These are phyloP conservation scores for Blastocystis sp. DNA, from an alignment of 352 stramenopile genomes.

Conservation along the genomic window DNA sequence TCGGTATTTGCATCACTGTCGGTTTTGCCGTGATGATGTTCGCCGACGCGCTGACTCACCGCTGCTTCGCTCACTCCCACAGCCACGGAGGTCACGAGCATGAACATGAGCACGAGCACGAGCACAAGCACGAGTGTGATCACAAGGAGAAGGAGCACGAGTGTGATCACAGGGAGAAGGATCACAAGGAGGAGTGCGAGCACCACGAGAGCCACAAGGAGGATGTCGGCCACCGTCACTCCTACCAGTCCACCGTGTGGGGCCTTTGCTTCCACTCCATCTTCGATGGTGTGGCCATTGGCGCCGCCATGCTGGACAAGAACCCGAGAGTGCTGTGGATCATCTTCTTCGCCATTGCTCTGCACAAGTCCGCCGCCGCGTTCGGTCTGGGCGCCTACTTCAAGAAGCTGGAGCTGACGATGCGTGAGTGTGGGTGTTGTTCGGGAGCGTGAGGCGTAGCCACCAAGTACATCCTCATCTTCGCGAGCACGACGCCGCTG, in stretches of 20 bases:
- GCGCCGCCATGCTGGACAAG: conserved; percentile 60
- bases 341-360: conserved; percentile 66
- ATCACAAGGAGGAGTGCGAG: not conserved
- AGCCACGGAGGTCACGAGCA: conserved; percentile 1
- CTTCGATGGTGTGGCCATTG: conserved; percentile 68
- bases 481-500: conserved; percentile 46
- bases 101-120: conserved; percentile 24
- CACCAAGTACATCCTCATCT: conserved; percentile 29
- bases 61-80: conserved; percentile 48
- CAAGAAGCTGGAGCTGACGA: conserved; percentile 63
- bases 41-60: conserved; percentile 57
- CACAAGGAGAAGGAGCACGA: conserved; percentile 28
- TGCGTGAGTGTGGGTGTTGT: conserved; percentile 24
- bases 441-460: conserved; percentile 7
- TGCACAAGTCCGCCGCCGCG: conserved; percentile 59
- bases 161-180: conserved; percentile 1
- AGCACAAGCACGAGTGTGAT: conserved; percentile 52
- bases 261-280: conserved; percentile 69
- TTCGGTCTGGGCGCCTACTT: conserved; percentile 69
- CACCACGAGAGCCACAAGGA: not conserved
- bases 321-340: conserved; percentile 58
- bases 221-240: conserved; percentile 27
- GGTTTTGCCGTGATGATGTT: conserved; percentile 69
- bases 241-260: conserved; percentile 67
- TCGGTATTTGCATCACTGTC: conserved; percentile 69